Base-by-base conservation (phyloP, 352 stramenopile species). In the Globisporangium megalacanthum region DNA sequence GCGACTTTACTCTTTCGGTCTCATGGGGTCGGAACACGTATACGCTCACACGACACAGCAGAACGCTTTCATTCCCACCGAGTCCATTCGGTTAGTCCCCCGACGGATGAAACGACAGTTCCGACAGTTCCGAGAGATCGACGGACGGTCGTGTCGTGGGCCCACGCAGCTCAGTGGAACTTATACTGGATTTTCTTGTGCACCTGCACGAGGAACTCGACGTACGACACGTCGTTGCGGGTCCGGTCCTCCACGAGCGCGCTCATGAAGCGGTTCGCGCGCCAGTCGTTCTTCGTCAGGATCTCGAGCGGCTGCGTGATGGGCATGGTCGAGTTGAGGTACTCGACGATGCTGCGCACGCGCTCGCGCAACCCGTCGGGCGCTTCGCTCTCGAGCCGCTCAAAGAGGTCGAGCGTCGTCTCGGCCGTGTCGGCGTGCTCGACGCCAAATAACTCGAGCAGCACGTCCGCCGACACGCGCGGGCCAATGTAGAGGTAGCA, bases 151-250 rank as follows among this genome's bases (percentile, higher is more conserved):
- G 25, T 29, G 25, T 29, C 25, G 25, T 29, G 25, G 4, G 25
- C 25, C 25, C 25, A 29, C 25, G 2, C 25, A 29, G 75, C 73
- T 89, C 35, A 89, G 64, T 89, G 84, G 68, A 95, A 92, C 70
- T 92, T 93, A 62, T 92, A 85, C 73, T 95, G 86, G 72, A 96
- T 94, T 73, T 95, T 90, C 69, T 93, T 94, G 74, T 96, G 88
- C 54, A 94, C 78, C 58, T 93, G 79, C 46, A 92, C 86, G 41
- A 96, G 66, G 67, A 95, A 95, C 69, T 96, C 88, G 29, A 95
- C 86, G 61, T 96, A 96, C 52, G 83, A 94, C 37, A 92, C 77
- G 60, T 93, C 84, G 65, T 92, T 91, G 35, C 76, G 77, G 49
- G 83, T 91, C 50, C 83, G 80, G 61, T 95, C 86, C 64, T 96